Evolutionary conservation across 1,284 basidiomycete genomes (phyloP).

Genomic region (Ceratobasidium sp.): DNA sequence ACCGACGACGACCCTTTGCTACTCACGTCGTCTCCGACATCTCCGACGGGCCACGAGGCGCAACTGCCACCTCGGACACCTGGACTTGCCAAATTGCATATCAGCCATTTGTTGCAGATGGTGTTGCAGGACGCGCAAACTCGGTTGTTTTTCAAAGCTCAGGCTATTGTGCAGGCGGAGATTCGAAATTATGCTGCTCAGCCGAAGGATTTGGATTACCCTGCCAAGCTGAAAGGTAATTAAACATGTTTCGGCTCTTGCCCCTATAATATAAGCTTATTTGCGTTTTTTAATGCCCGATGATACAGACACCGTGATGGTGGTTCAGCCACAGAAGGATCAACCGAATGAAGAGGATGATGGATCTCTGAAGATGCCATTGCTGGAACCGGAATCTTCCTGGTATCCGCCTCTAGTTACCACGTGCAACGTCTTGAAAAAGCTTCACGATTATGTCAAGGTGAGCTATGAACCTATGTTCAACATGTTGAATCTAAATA

Average conservation of each 20-base stretch:
- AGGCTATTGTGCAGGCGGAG: constrained; percentile 87
- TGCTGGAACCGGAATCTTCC: constrained; percentile 78
- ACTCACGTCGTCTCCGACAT: constrained; percentile 37
- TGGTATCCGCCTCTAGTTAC: constrained; percentile 91
- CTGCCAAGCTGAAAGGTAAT: constrained; percentile 77
- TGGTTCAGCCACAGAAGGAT: constrained; percentile 49
- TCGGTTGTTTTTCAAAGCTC: constrained; percentile 91
- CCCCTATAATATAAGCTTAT: no score
- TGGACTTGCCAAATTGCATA: constrained; percentile 68
- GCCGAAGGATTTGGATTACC: constrained; percentile 84
- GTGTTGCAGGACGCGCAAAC: constrained; percentile 95
- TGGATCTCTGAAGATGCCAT: constrained; percentile 76
- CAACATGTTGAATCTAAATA: not conserved
- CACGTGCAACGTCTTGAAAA: constrained; percentile 88
- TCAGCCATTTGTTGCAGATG: constrained; percentile 83
- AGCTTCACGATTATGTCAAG: constrained; percentile 91
- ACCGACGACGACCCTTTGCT: constrained; percentile 49
- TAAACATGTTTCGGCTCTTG: constrained; percentile 36
- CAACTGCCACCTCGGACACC: constrained; percentile 40
- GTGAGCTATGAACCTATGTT: constrained; percentile 60
- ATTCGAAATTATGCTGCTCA: constrained; percentile 85
- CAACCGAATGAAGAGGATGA: constrained; percentile 57
- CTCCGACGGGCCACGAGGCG: constrained; percentile 40
- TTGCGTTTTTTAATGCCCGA: no score
- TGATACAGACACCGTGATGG: constrained; percentile 12